Percentiles rank a stretch among this genome's conserved stretches.
phyloP scores from a whole-genome alignment of 2,329 filamentous ascomycete genomes.

The Epichloe sibirici region DNA sequence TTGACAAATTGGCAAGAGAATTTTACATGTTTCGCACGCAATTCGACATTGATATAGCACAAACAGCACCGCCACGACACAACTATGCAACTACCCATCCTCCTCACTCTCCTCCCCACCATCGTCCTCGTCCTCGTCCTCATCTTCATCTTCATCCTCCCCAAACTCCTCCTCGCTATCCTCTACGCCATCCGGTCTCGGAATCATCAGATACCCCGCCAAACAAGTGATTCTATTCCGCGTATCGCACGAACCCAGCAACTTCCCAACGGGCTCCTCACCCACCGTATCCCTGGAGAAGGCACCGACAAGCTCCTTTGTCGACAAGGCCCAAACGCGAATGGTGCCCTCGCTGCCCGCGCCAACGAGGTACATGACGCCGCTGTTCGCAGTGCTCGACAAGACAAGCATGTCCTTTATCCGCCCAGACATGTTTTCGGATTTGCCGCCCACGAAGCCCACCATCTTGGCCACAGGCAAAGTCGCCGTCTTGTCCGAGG shows the following conservation, averaged over 20 bases:
- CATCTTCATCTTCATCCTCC: slow-evolving; percentile 26
- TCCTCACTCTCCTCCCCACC: slow-evolving; percentile 10
- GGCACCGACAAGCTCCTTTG: slow-evolving; percentile 26
- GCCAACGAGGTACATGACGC: slow-evolving; percentile 48
- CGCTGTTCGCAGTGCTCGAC: slow-evolving; percentile 24
- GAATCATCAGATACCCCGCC: slow-evolving; percentile 74
- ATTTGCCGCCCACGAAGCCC: slow-evolving; percentile 67
- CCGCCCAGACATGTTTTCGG: slow-evolving; percentile 52
- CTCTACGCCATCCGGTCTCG: slow-evolving; percentile 47
- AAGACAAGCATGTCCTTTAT: slow-evolving; percentile 83
- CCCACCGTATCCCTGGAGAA: slow-evolving; percentile 12
- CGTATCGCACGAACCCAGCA: slow-evolving; percentile 72
- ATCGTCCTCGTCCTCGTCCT: slow-evolving; percentile 24
- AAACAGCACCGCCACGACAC: not conserved
- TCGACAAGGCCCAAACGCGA: slow-evolving; percentile 57
- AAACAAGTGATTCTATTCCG: slow-evolving; percentile 83
- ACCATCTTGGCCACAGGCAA: slow-evolving; percentile 52
- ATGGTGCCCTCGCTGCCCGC: slow-evolving; percentile 78
- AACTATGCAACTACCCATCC: not conserved
- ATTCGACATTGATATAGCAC: not conserved
- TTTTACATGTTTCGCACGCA: too few relatives aligned
- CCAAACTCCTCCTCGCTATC: slow-evolving; percentile 42
- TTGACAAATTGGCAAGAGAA: too few relatives aligned
- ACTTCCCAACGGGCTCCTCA: slow-evolving; percentile 39
- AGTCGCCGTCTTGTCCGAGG: slow-evolving; percentile 17